These are phyloP conservation scores for Leccinum subrobustum DNA, from an alignment of 1,284 basidiomycete genomes.

Conservation along the genomic window DNA sequence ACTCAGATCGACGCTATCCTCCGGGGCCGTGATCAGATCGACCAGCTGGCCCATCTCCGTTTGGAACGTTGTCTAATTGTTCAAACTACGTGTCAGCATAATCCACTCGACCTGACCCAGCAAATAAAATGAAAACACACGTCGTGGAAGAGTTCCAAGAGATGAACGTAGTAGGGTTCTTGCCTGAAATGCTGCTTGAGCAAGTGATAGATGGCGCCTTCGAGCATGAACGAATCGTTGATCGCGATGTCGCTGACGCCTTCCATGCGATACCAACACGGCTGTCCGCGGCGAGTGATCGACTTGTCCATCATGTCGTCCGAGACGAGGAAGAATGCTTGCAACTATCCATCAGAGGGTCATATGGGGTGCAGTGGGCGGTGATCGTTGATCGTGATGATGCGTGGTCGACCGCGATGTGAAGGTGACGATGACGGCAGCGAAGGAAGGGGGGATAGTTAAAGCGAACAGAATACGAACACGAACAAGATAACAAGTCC, in stretches of 20 bases:
- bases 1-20: slow-evolving; percentile 83
- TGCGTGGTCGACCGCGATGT: neutral
- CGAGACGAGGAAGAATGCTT: slow-evolving; percentile 97
- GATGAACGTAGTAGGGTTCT: slow-evolving; percentile 83
- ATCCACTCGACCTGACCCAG: neutral
- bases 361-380: neutral
- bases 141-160: slow-evolving; percentile 92
- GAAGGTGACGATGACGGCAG: neutral
- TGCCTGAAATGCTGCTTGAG: slow-evolving; percentile 87
- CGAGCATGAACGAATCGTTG: slow-evolving; percentile 98
- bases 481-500: neutral
- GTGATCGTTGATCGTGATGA: neutral
- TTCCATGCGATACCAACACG: slow-evolving; percentile 90
- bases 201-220: slow-evolving; percentile 90
- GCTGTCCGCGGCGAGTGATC: slow-evolving; percentile 95
- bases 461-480: neutral
- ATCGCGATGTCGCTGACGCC: slow-evolving; percentile 86
- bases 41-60: slow-evolving; percentile 97
- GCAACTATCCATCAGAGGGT: slow-evolving; percentile 31
- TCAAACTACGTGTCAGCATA: neutral
- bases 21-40: slow-evolving; percentile 93
- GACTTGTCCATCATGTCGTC: slow-evolving; percentile 98
- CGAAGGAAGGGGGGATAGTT: neutral
- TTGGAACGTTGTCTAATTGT: slow-evolving; percentile 71
- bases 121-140: neutral